Evolutionary conservation across 2,329 filamentous ascomycete species (phyloP), one percentile per base, ranked within the genome.

Genomic region (Grosmannia penicillata): DNA sequence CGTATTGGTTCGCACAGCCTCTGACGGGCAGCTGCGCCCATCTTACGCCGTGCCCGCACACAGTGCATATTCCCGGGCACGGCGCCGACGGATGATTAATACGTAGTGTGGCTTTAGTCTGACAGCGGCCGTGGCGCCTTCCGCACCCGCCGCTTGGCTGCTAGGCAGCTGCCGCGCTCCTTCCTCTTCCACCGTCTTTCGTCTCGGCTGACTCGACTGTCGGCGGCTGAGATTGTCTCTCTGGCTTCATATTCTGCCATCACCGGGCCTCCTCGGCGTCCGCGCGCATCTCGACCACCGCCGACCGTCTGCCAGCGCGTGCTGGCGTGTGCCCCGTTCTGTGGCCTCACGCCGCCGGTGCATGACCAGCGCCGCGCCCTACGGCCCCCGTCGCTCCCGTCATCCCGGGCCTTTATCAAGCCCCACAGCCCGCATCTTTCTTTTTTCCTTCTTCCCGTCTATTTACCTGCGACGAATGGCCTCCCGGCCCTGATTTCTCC

Each of bases 81-180:
- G n/a, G n/a, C n/a, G n/a, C n/a, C n/a, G n/a, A n/a, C n/a, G n/a
- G n/a, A n/a, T n/a, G n/a, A n/a, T n/a, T n/a, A n/a, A n/a, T 25
- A 4, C 7, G 17, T 29, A 27, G 15, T 36, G 40, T 42, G 37
- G 40, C 39, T 36, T 32, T 44, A 18, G 36, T 28, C 32, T 32
- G 19, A 23, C 19, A n/a, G 18, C 18, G 35, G 39, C 38, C 38
- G 38, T 45, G 33, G 41, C 38, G 38, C 37, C 26, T 41, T 33
- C 37, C 39, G 39, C 30, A 14, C 4, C 15, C 36, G 33, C 37
- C 40, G 40, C n/a, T n/a, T 28, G 6, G 18, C 11, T 25, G 8
- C 46, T 46, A 52, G 48, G 48, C 49, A 52, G 45, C 47, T 47
- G 45, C 48, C 40, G 42, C 51, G 14, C 17, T n/a, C n/a, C 28